Evolutionary conservation across 2,329 filamentous ascomycete genomes (phyloP), one percentile per base, ranked within the genome.

Genomic region (Dactylellina leptospora): DNA sequence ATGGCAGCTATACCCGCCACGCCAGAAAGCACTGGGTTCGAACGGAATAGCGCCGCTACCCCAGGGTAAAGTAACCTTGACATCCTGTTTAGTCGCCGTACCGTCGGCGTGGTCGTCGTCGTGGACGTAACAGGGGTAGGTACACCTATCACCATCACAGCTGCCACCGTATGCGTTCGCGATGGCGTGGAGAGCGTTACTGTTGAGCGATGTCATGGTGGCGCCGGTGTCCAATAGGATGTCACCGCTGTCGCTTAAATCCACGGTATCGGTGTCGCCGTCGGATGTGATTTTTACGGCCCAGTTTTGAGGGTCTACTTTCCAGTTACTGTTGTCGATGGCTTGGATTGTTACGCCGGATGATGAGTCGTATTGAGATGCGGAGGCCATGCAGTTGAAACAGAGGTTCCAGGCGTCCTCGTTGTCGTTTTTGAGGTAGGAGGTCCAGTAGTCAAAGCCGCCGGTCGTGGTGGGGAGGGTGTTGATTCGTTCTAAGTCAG

Each of bases 361-460:
- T 3, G 13, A 22, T 25, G 6, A 1, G 45, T 53, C 33, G 47
- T 42, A 62, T n/a, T 42, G 45, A 3, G 58, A 30, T 2, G 58
- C 22, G 11, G 23, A 23, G 25, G 38, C 48, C 48, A 54, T 63
- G 48, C 48, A 54, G 48, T 27, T 20, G 59, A 63, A 56, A 27
- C 50, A 64, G 28, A 55, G 42, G 50, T 22, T 25, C 60, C 40
- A 48, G 27, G 13, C 23, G n/a, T 47, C 27, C 40, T 47, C 48
- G 27, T 28, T 38, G 16, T 47, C 48, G 48, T n/a, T 38, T 38
- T 47, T 36, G 40, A 64, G 36, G 20, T 55, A 55, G 4, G 50
- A 64, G 18, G 60, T 54, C 38, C 27, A 47, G 58, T 61, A 62
- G 27, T 45, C 23, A 27, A 62, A 36, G 58, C 28, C 28, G 10